phyloP scores from a whole-genome alignment of 2,329 filamentous ascomycete genomes.

The Aspergillus terreus region DNA sequence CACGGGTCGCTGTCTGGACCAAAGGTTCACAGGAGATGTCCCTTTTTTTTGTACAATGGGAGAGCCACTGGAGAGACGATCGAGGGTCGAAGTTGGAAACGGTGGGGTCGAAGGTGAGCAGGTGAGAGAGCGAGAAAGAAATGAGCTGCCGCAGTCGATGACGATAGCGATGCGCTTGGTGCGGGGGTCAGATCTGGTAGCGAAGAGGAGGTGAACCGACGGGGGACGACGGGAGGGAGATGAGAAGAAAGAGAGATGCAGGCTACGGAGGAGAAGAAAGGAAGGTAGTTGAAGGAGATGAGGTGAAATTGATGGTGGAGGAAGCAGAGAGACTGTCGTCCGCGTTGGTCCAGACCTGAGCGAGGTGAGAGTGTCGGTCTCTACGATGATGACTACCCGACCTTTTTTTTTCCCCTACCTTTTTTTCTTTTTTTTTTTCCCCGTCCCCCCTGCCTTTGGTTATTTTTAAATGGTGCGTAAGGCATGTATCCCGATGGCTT shows the following conservation, averaged over 20 bases:
- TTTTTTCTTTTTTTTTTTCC: not conserved
- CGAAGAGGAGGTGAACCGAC: not conserved
- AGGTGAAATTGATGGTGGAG: not conserved
- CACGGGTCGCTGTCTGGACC: conserved; percentile 25
- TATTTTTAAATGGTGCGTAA: too few relatives aligned
- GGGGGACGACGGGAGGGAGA: not conserved
- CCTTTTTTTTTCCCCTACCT: not conserved
- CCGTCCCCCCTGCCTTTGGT: not conserved
- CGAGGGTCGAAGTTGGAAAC: not conserved
- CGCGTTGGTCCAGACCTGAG: not conserved
- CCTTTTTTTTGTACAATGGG: conserved; percentile 1
- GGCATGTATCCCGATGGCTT: too few relatives aligned
- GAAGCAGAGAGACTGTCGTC: conserved; percentile 1
- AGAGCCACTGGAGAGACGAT: not conserved
- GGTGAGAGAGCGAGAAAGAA: not conserved
- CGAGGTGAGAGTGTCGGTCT: too few relatives aligned
- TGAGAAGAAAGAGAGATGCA: conserved; percentile 1
- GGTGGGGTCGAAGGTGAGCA: not conserved
- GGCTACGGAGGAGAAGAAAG: conserved; percentile 3
- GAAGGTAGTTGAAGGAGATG: not conserved
- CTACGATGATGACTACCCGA: conserved; percentile 2
- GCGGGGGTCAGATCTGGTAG: not conserved
- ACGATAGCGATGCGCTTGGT: not conserved
- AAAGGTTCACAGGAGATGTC: conserved; percentile 18
- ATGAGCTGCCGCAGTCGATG: not conserved